Base-by-base conservation (phyloP, 2,329 filamentous ascomycete species). In the Aspergillus terreus region DNA sequence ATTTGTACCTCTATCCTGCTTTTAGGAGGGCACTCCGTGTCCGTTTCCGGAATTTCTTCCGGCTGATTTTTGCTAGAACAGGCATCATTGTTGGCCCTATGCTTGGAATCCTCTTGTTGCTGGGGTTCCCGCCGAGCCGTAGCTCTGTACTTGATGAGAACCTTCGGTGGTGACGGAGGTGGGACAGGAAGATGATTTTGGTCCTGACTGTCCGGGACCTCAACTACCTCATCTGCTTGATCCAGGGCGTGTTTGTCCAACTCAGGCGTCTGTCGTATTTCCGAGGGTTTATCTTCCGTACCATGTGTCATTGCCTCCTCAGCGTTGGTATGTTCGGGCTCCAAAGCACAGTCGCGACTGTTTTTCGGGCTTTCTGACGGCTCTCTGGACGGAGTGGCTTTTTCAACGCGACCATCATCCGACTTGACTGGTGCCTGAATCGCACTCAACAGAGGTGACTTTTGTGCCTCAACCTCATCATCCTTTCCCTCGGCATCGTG, bases 201-300 rank as follows among this genome's bases (percentile, higher is more conserved):
- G 27, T 68, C 62, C 50, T 70, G 66, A 35, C 66, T 69, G 45
- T 67, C 60, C 2, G 63, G 65, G 15, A 69, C 64, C 17, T 65
- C 60, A 33, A 65, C 45, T 2, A 63, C 44, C 15, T 63, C 63
- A 1, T 17, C 7, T 23, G 19, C 7, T 47, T 12, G 12, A 15
- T 17, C 41, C 17, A 30, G 32, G 21, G 15, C 15, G 14, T 17
- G 15, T 21, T 23, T 25, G 21, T 44, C 30, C 40, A 5, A 15
- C 21, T 23, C 15, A 19, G 46, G 12, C 23, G 12, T 21, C 2
- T 32, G 33, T 7, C 17, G 1, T 5, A 12, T 9, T 25, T 21
- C 19, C 21, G 33, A 21, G 11, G 4, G 19, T 2, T 42, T 17
- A 19, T 42, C 17, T 41, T 21, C 12, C n/a, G 33, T 36, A 15